phyloP scores from a whole-genome alignment of 148 eudicot species.

The Spergularia bocconei region DNA sequence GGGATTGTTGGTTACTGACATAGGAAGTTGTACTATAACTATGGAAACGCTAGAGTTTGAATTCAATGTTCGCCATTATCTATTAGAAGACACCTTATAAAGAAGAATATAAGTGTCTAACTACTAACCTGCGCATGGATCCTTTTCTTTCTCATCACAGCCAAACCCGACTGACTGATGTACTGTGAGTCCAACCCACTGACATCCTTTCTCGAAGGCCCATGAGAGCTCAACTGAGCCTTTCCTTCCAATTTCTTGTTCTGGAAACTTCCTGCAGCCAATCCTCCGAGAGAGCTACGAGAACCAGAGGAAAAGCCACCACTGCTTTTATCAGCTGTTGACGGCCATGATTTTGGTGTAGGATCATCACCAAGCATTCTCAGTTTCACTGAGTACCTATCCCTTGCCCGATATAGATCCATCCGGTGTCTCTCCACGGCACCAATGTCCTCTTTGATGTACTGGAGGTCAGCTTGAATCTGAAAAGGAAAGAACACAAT shows the following conservation, averaged over 20 bases:
- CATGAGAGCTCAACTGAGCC: slow-evolving; percentile 48
- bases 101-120: neutral
- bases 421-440: slow-evolving; percentile 76
- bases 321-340: slow-evolving; percentile 46
- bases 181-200: slow-evolving; percentile 57
- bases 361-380: slow-evolving; percentile 62
- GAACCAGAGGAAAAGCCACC: slow-evolving; percentile 50
- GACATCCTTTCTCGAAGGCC: slow-evolving; percentile 53
- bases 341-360: slow-evolving; percentile 45
- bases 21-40: too few species aligned
- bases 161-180: slow-evolving; percentile 72
- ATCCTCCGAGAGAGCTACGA: slow-evolving; percentile 48
- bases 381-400: slow-evolving; percentile 62
- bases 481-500: slow-evolving; percentile 30
- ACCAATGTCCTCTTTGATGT: slow-evolving; percentile 70
- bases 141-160: slow-evolving; percentile 78
- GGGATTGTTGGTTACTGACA: too few species aligned
- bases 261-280: slow-evolving; percentile 48
- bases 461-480: slow-evolving; percentile 79
- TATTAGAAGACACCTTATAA: neutral
- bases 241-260: slow-evolving; percentile 58
- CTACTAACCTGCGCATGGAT: slow-evolving; percentile 79
- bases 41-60: neutral
- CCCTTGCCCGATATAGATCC: slow-evolving; percentile 66
- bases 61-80: neutral